Conservation (phyloP, 495 filamentous ascomycete species). For the Tuber aestivum region DNA sequence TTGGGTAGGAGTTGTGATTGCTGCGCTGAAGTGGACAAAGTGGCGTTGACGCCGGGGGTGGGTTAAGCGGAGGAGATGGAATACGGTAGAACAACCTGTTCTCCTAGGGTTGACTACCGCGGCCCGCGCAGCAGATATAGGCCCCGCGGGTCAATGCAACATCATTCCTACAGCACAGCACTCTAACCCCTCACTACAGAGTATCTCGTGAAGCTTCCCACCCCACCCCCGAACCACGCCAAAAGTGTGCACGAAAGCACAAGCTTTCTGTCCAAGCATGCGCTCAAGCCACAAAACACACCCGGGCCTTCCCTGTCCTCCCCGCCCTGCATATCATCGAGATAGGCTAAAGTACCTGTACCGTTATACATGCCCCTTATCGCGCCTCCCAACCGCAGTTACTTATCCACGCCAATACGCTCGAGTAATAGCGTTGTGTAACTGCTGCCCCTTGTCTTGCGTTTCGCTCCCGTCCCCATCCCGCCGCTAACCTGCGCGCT, state of each 20-base stretch:
- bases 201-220: neutral
- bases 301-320: neutral
- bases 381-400: neutral
- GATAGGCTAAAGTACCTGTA: neutral
- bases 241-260: neutral
- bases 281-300: neutral
- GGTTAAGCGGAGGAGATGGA: neutral
- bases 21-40: neutral
- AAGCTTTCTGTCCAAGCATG: neutral
- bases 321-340: neutral
- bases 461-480: neutral
- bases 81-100: neutral
- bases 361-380: neutral
- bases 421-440: neutral
- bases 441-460: neutral
- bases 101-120: neutral
- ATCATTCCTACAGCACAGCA: neutral
- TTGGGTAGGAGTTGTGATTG: neutral
- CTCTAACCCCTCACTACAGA: neutral
- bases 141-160: neutral
- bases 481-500: neutral
- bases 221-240: neutral
- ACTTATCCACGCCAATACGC: neutral
- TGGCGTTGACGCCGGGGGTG: neutral
- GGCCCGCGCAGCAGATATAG: no score